Base-by-base conservation (phyloP, 2,329 filamentous ascomycete genomes). In the Phyllosticta paracitricarpa region DNA sequence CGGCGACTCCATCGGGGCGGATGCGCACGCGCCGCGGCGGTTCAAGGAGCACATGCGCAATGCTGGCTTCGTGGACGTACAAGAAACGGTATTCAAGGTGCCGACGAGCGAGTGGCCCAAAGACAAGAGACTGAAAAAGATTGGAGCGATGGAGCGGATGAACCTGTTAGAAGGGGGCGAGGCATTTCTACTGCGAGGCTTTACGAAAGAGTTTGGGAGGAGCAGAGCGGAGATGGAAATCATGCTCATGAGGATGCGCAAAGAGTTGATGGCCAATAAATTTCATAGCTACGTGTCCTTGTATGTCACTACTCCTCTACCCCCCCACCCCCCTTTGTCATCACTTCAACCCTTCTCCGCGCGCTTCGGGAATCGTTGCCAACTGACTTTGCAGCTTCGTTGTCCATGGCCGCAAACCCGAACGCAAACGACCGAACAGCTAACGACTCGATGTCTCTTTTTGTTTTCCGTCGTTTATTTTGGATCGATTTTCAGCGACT, bases 271-370 rank as follows among this genome's bases (percentile, higher is more conserved):
- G 59, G 55, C 59, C 3, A 61, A 61, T 48, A 61, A 54, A 24
- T 57, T 57, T 33, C 59, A 61, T 24, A 57, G 59, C 22, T 61
- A 61, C 25, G 55, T 61, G 1, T 61, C 59, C 12, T 57, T 61
- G 40, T 48, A 48, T 7, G 40, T 40, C 28, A 30, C 4, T 4
- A 7, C 28, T 30, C 28, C 28, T 30, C 9, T 30, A 12, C 7
- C 6, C 30, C 30, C 30, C 30, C 2, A 7, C 17, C 40, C 40
- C 40, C 40, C 40, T n/a, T n/a, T 48, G 17, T 6, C n/a, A 17
- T 48, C 14, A n/a, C 14, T 7, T 48, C n/a, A 2, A 19, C 4
- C 4, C 33, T 5, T 17, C 14, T 17, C 33, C 33, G 12, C 33
- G 12, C 35, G 4, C 35, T 17, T 40, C 9, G 1, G 17, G 35